Evolutionary conservation across 768 basidiomycete genomes (phyloP), one percentile per base, ranked within the genome.

Genomic region (Boletus huronensis): DNA sequence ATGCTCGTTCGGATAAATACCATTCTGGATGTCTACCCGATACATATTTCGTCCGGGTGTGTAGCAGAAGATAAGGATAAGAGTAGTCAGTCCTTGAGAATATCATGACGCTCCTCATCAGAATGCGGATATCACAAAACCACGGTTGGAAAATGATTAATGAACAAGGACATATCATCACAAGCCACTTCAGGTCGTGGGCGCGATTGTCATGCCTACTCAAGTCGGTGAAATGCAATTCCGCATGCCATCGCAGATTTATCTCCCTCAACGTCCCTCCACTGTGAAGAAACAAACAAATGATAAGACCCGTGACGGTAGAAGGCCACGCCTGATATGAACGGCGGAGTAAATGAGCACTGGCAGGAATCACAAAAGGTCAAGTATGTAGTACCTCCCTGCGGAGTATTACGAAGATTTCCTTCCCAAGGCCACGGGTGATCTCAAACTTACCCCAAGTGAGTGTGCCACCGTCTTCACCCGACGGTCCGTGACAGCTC

Each of bases 371-470:
- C 46, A 32, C n/a, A 11, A 41, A 44, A 40, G 40, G 40, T 39
- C 43, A 34, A n/a, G n/a, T n/a, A n/a, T n/a, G n/a, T n/a, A 41
- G 42, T 44, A 36, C 31, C 72, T 84, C 13, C 80, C 85, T 14
- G 66, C 75, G 25, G 75, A 73, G 19, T 83, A 73, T 67, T 87
- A 88, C 65, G 48, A 59, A 1, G 55, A 66, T 2, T 88, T 85
- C 63, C 70, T 88, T 23, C 87, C 87, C 3, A 67, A 75, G 40
- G 57, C 61, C 21, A 82, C 85, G 17, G 84, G 80, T 60, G 74
- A 75, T 60, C 75, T 82, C 40, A 79, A 76, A 63, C 81, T 81
- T 10, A 82, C 78, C 55, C 75, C 82, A 19, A 84, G 84, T 84
- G 34, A 63, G 62, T 80, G 57, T 35, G 40, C 36, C 25, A 41